Evolutionary conservation across 2,329 filamentous ascomycete species (phyloP).

Genomic region (Metarhizium rileyi): DNA sequence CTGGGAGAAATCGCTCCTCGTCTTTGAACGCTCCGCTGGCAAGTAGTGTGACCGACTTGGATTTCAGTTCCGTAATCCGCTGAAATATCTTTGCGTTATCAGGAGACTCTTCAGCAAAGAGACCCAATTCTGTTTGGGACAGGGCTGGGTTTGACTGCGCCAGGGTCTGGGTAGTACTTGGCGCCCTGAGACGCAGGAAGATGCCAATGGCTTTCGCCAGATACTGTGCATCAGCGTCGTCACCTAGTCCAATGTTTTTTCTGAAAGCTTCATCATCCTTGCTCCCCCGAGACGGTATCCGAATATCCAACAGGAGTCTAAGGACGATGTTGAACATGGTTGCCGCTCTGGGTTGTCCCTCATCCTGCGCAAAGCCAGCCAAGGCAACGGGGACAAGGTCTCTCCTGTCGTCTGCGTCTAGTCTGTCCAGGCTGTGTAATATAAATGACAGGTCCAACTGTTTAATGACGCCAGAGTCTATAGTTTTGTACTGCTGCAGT

Average conservation of each 20-base stretch:
- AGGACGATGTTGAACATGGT: constrained; percentile 77
- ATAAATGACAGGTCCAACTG: constrained; percentile 87
- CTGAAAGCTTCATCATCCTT: constrained; percentile 67
- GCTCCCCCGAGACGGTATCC: constrained; percentile 66
- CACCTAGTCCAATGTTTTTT: constrained; percentile 53
- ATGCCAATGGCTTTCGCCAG: constrained; percentile 68
- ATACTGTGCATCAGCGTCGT: constrained; percentile 60
- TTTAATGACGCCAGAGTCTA: constrained; percentile 62
- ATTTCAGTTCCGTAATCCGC: constrained; percentile 36
- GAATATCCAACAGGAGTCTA: constrained; percentile 60
- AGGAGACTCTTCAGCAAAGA: constrained; percentile 28
- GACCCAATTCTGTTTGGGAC: constrained; percentile 17
- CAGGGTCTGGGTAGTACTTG: constrained; percentile 22
- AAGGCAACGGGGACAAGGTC: constrained; percentile 54
- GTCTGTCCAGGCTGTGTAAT: constrained; percentile 60
- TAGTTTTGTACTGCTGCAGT: constrained; percentile 79
- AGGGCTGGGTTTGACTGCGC: constrained; percentile 23
- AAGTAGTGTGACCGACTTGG: constrained; percentile 58
- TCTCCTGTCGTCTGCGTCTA: constrained; percentile 50
- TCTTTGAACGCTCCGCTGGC: constrained; percentile 81
- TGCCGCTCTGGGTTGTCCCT: constrained; percentile 26
- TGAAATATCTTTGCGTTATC: constrained; percentile 51
- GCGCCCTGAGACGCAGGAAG: constrained; percentile 43
- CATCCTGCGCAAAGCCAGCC: constrained; percentile 21
- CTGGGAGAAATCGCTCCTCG: constrained; percentile 71